Percentiles rank a stretch among this genome's conserved stretches.
phyloP scores from a whole-genome alignment of 192 early-diverging fungal genomes.

The Kickxella alabastrina region DNA sequence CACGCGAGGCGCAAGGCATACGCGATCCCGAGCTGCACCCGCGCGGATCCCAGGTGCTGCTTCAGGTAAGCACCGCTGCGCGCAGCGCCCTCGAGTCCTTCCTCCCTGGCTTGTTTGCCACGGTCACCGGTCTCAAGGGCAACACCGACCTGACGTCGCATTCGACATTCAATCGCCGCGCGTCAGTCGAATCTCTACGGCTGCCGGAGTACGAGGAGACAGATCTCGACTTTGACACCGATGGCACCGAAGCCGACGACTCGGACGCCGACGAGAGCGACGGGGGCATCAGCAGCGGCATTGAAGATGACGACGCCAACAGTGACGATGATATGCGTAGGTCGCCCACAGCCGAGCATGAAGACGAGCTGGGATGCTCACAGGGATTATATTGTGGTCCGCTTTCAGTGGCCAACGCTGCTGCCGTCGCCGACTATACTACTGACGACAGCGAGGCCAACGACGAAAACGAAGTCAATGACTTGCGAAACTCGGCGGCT shows the following conservation, averaged over 20 bases:
- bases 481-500: constrained; percentile 39
- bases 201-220: constrained; percentile 48
- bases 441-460: constrained; percentile 9
- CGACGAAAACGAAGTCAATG: constrained; percentile 14
- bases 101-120: constrained; percentile 46
- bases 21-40: constrained; percentile 36
- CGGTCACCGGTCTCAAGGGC: constrained; percentile 41
- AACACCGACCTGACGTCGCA: constrained; percentile 46
- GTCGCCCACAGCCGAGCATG: neutral
- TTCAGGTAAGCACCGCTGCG: constrained; percentile 40
- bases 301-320: constrained; percentile 1
- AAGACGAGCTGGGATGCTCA: neutral
- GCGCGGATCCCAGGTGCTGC: constrained; percentile 45
- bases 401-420: neutral
- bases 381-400: neutral
- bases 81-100: constrained; percentile 45
- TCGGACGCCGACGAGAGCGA: constrained; percentile 17
- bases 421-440: neutral
- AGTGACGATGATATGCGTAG: neutral
- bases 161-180: constrained; percentile 37
- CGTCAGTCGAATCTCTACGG: constrained; percentile 35
- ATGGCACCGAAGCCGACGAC: constrained; percentile 24
- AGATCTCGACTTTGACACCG: constrained; percentile 32
- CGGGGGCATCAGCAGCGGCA: neutral
- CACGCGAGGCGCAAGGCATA: constrained; percentile 45